Conservation (phyloP, 2,329 filamentous ascomycete genomes). For the Talaromyces verruculosus region DNA sequence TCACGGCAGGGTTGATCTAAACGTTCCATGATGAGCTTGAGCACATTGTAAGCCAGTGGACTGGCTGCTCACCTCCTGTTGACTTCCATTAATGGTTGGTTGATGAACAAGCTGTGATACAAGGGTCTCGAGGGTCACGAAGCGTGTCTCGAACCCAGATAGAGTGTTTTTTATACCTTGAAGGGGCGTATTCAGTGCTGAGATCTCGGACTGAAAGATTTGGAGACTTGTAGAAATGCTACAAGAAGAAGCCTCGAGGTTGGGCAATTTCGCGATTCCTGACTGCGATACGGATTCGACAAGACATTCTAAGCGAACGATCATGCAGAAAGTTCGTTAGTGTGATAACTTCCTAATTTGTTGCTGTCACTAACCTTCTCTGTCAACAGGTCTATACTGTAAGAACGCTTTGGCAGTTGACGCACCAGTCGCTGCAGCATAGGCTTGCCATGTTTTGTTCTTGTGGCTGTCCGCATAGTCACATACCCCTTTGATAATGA, state of each 20-base stretch:
- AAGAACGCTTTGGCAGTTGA: slow-evolving; percentile 5
- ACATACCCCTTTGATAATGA: slow-evolving; percentile 7
- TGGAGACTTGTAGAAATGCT: background rate
- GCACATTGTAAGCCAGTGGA: background rate
- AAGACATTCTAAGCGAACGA: background rate
- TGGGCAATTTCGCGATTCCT: background rate
- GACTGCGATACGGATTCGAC: background rate
- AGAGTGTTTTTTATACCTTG: background rate
- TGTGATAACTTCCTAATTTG: background rate
- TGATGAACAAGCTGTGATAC: background rate
- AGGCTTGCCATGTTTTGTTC: background rate
- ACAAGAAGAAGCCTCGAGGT: background rate
- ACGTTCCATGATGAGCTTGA: background rate
- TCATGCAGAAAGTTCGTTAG: background rate
- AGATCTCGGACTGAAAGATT: background rate
- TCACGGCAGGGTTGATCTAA: background rate
- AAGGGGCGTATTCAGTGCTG: background rate
- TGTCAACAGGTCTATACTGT: background rate
- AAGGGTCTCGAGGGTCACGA: background rate
- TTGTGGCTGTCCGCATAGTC: slow-evolving; percentile 14
- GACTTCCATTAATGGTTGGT: background rate
- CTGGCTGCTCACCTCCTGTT: background rate
- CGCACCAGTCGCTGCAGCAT: background rate
- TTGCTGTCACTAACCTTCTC: background rate
- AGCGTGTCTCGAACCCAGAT: background rate